Evolutionary conservation across 495 filamentous ascomycete genomes (phyloP).

Genomic region (Hypoxylon intermedium): DNA sequence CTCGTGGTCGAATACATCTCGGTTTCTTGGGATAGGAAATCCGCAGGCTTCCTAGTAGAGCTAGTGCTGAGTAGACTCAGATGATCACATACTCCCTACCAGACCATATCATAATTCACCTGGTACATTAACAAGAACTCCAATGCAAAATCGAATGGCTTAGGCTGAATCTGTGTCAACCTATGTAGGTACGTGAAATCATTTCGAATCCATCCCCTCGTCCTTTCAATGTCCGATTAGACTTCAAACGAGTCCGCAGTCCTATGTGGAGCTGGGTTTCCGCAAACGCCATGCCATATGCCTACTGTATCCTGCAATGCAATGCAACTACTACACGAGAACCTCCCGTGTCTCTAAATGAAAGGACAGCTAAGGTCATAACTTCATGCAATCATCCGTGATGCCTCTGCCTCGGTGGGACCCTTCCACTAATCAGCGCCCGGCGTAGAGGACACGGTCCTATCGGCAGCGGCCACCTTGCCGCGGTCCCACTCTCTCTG

Average conservation of each 20-base stretch:
- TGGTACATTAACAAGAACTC: too few species aligned
- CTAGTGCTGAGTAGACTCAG: too few species aligned
- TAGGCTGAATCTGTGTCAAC: too few species aligned
- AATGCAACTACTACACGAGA: constrained; percentile 11
- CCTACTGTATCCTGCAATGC: neutral
- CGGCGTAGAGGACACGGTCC: constrained; percentile 31
- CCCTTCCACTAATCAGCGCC: neutral
- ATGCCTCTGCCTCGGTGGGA: neutral
- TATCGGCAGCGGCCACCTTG: constrained; percentile 74
- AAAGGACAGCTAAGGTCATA: neutral
- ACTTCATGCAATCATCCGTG: neutral
- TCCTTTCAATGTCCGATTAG: neutral
- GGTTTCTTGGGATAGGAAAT: too few species aligned
- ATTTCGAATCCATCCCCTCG: neutral
- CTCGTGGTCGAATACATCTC: too few species aligned
- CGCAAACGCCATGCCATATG: constrained; percentile 17
- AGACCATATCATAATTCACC: too few species aligned
- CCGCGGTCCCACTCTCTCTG: constrained; percentile 91
- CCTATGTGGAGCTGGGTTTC: neutral
- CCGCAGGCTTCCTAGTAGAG: too few species aligned
- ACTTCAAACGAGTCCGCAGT: neutral
- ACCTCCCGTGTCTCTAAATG: neutral
- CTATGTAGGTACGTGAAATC: neutral
- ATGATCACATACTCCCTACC: too few species aligned
- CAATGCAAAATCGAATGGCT: too few species aligned